Conservation (phyloP, 768 basidiomycete species). For the Sporobolomyces roseus region DNA sequence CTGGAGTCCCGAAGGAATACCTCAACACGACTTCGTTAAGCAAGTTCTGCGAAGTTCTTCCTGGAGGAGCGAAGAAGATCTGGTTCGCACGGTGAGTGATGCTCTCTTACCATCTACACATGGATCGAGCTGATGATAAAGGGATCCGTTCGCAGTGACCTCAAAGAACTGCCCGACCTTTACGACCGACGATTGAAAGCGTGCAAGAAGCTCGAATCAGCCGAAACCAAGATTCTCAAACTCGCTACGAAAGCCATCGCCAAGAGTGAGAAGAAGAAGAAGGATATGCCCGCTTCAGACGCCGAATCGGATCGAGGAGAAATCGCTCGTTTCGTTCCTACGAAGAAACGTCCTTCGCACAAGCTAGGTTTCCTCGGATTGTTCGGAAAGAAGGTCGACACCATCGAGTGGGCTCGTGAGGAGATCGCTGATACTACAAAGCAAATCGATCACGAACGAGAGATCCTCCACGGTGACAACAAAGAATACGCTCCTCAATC, state of each 20-base stretch:
- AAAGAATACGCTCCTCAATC: constrained; percentile 40
- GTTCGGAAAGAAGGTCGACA: constrained; percentile 82
- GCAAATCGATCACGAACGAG: constrained; percentile 53
- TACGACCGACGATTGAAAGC: constrained; percentile 72
- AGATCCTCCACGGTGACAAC: constrained; percentile 52
- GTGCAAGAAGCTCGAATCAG: constrained; percentile 74
- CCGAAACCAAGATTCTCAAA: constrained; percentile 72
- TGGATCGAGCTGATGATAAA: too few species aligned
- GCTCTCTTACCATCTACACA: background rate
- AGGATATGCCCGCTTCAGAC: constrained; percentile 37
- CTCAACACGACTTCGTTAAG: constrained; percentile 63
- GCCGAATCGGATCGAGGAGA: constrained; percentile 46
- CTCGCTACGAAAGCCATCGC: constrained; percentile 67
- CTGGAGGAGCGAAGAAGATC: constrained; percentile 82
- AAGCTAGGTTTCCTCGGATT: constrained; percentile 57
- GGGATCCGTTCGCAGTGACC: constrained; percentile 54
- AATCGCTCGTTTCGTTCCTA: constrained; percentile 64
- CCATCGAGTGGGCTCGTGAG: constrained; percentile 74
- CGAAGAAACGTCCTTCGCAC: constrained; percentile 70
- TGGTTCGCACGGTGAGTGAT: constrained; percentile 76
- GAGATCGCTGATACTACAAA: constrained; percentile 57
- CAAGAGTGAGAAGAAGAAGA: constrained; percentile 47
- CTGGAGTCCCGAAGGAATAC: constrained; percentile 76
- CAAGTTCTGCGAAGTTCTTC: constrained; percentile 58
- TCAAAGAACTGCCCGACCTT: constrained; percentile 79